Conservation (phyloP, 192 early-diverging fungal species). For the Coemansia sp. region DNA sequence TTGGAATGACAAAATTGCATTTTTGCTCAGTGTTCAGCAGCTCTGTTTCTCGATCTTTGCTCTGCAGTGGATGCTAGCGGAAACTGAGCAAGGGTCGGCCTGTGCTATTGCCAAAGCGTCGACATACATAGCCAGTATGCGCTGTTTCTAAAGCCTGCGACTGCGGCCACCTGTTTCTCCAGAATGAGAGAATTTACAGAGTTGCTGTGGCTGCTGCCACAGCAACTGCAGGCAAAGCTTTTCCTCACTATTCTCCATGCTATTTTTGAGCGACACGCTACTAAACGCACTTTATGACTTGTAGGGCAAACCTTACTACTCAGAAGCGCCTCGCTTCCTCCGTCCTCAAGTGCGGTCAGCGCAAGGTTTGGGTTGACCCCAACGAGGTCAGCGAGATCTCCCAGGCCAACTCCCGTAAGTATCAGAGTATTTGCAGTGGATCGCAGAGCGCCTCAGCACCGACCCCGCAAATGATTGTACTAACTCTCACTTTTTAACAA, state of each 20-base stretch:
- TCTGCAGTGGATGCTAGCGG: no score
- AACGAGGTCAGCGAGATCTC: constrained; percentile 92
- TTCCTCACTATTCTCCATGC: not conserved
- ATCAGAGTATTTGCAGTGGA: constrained; percentile 13
- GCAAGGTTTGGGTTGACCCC: constrained; percentile 99
- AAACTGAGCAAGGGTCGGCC: no score
- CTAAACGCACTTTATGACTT: constrained; percentile 3
- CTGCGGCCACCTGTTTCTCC: not conserved
- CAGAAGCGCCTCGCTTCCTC: constrained; percentile 97
- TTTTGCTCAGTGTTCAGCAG: no score
- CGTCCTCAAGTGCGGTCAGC: constrained; percentile 95
- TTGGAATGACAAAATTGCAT: no score
- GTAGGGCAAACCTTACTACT: constrained; percentile 70
- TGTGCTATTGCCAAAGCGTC: no score
- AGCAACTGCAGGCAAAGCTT: not conserved
- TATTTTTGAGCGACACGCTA: not conserved
- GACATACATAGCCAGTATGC: no score
- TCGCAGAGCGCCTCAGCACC: no score
- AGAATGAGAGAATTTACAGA: not conserved
- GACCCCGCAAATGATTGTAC: not conserved
- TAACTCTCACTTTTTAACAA: constrained; percentile 1
- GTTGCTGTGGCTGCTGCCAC: not conserved
- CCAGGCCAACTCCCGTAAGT: constrained; percentile 90
- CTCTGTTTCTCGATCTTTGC: no score
- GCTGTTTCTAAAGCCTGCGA: no score